These are phyloP conservation scores for Fusarium multiceps DNA, from an alignment of 2,329 filamentous ascomycete genomes.

Conservation along the genomic window DNA sequence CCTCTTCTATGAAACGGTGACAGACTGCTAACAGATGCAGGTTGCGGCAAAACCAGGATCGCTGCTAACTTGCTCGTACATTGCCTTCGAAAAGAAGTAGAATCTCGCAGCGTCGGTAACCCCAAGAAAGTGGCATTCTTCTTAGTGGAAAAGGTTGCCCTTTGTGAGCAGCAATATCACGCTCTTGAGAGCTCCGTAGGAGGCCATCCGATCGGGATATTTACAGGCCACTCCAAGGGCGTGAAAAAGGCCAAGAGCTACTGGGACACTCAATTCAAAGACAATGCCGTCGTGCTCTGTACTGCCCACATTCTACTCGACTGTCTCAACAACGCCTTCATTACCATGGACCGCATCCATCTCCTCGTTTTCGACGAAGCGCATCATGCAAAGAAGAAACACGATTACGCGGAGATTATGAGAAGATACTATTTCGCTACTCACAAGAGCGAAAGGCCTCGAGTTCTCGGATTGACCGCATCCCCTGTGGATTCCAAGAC, in stretches of 20 bases:
- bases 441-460: slow-evolving; percentile 67
- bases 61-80: slow-evolving; percentile 85
- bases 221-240: slow-evolving; percentile 77
- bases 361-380: slow-evolving; percentile 95
- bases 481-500: slow-evolving; percentile 89
- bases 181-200: slow-evolving; percentile 82
- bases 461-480: slow-evolving; percentile 95
- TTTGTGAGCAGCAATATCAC: slow-evolving; percentile 89
- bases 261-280: slow-evolving; percentile 64
- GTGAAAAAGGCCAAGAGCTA: slow-evolving; percentile 55
- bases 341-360: slow-evolving; percentile 85
- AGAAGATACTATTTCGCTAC: slow-evolving; percentile 80
- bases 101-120: slow-evolving; percentile 71
- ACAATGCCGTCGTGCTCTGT: slow-evolving; percentile 89
- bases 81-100: slow-evolving; percentile 80
- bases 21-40: slow-evolving; percentile 52
- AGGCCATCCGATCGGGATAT: slow-evolving; percentile 76
- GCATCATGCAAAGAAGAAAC: slow-evolving; percentile 94
- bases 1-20: accelerated
- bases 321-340: slow-evolving; percentile 81
- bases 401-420: slow-evolving; percentile 90
- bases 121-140: slow-evolving; percentile 82
- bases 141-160: slow-evolving; percentile 86
- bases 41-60: slow-evolving; percentile 96
- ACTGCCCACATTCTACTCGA: slow-evolving; percentile 88